A percentile compares a stretch with the other conserved stretches of the same genome.
phyloP scores from a whole-genome alignment of 176 grass and related monocot species.

The Thalia dealbata region DNA sequence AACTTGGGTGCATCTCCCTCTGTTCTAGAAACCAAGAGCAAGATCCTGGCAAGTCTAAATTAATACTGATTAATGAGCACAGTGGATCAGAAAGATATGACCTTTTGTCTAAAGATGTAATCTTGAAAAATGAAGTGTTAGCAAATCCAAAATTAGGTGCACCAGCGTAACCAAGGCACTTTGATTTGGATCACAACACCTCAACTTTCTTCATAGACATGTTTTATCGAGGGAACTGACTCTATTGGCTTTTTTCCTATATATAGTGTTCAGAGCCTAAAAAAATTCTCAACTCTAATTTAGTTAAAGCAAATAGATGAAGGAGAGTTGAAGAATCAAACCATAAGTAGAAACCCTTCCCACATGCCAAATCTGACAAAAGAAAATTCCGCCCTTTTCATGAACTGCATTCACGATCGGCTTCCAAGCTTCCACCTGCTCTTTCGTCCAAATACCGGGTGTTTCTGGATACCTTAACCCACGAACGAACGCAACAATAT shows the following conservation, averaged over 20 bases:
- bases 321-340: background rate
- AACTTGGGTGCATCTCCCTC: background rate
- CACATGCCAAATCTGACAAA: constrained; percentile 56
- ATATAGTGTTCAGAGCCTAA: background rate
- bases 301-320: background rate
- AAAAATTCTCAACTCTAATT: background rate
- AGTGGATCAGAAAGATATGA: background rate
- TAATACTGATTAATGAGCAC: background rate
- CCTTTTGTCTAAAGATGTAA: no score
- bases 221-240: no score
- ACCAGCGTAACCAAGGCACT: no score
- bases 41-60: background rate
- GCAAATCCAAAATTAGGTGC: no score
- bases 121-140: no score
- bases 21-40: background rate
- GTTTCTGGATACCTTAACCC: constrained; percentile 40
- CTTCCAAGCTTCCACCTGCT: constrained; percentile 65
- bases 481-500: background rate
- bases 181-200: no score
- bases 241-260: no score
- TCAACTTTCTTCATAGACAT: no score
- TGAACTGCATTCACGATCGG: constrained; percentile 51
- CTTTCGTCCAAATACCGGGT: constrained; percentile 57
- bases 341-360: constrained; percentile 42
- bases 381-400: constrained; percentile 45